Base-by-base conservation (phyloP, 1,139 yeast genomes). In the Meyerozyma sp. region DNA sequence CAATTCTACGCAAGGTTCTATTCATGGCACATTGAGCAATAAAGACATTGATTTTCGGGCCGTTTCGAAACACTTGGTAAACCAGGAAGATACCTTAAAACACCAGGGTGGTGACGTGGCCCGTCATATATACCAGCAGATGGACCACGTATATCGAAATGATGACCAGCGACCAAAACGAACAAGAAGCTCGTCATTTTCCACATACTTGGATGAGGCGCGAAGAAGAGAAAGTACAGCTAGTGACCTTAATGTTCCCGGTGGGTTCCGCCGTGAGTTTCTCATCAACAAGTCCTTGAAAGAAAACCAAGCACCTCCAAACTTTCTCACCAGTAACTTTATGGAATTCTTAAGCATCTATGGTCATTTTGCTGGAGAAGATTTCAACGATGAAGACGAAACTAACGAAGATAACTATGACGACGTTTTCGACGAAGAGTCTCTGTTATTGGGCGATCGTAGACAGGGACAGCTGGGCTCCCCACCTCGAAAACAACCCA, bases 361-460 rank as follows among this genome's bases (percentile, higher is more conserved):
- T 59, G 94, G 94, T 4, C 91, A 84, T 66, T 85, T 85, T 63
- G 93, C 93, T 1, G 94, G 94, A 53, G 94, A 85, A 63, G 79
- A 81, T 37, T 73, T 85, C 47, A 89, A 83, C 53, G 84, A 81
- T 55, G 91, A 83, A 49, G 86, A 83, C 46, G 77, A 79, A 10
- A 79, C 71, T 20, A 77, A 68, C 2, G 70, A 65, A 6, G 72
- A 66, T 26, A 55, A 49, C 6, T 65, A 59, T 8, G 73, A 61
- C 4, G 71, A 58, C 11, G 61, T 58, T 3, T 58, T 60, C 34
- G 64, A 60, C 43, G 64, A 60, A 40, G 64, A 59, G 37, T 48
- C 59, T n/a, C 53, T 53, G 40, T 48, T 59, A 26, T 48, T 58
- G 42, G 47, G 46, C 9, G 57, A 53, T 29, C 51, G 57, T 10